These are phyloP conservation scores for Penicillium sp. DNA, from an alignment of 2,329 filamentous ascomycete genomes.

Conservation along the genomic window DNA sequence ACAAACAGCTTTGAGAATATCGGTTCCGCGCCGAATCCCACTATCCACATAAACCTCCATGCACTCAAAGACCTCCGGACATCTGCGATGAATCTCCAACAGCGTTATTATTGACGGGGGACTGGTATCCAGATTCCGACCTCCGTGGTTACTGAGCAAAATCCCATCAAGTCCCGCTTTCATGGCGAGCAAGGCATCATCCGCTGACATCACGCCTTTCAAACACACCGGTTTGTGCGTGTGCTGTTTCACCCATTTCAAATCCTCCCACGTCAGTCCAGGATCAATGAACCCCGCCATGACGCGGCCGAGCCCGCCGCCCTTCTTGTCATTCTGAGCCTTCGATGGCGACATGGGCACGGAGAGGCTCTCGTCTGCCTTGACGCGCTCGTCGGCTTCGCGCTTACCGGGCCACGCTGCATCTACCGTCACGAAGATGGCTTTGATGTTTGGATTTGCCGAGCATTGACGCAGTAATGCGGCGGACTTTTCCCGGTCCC, in stretches of 20 bases:
- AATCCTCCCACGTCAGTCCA: conserved; percentile 55
- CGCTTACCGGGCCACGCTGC: conserved; percentile 58
- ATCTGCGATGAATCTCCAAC: conserved; percentile 54
- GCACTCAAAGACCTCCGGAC: conserved; percentile 52
- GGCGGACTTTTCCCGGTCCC: conserved; percentile 52
- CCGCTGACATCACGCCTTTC: conserved; percentile 60
- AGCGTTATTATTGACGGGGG: conserved; percentile 55
- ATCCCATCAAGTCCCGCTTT: conserved; percentile 56
- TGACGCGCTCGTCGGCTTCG: conserved; percentile 59
- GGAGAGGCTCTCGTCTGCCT: conserved; percentile 46
- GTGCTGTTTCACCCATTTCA: conserved; percentile 55
- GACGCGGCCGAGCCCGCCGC: conserved; percentile 55
- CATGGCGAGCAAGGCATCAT: conserved; percentile 56
- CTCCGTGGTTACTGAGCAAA: conserved; percentile 61
- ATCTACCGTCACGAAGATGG: conserved; percentile 58
- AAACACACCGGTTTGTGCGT: conserved; percentile 56
- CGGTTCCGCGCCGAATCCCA: conserved; percentile 56
- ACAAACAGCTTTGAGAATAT: conserved; percentile 57
- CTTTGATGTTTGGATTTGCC: conserved; percentile 45
- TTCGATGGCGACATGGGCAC: conserved; percentile 49
- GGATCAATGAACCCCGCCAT: conserved; percentile 58
- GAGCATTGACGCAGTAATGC: conserved; percentile 48
- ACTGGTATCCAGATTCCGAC: conserved; percentile 56
- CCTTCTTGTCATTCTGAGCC: conserved; percentile 54
- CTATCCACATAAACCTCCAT: conserved; percentile 59